Base-by-base conservation (phyloP, 2,329 filamentous ascomycete genomes). In the Fusarium veterinarium region DNA sequence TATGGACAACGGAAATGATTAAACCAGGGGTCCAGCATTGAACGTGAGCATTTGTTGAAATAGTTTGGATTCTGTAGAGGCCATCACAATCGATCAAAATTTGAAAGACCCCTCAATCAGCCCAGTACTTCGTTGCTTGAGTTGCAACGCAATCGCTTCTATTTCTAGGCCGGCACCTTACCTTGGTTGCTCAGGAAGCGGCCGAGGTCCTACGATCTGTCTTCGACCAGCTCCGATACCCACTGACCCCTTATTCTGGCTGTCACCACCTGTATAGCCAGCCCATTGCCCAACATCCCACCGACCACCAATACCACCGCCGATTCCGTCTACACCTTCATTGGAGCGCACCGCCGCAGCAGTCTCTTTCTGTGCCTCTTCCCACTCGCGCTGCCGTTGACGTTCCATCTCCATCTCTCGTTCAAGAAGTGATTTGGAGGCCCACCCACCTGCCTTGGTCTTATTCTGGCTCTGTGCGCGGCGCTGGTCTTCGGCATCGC, bases 351-450 rank as follows among this genome's bases (percentile, higher is more conserved):
- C 84, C 0, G 88, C 86, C 61, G 86, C 86, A 28, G 89, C 88
- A 23, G 90, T 88, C 72, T 89, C 89, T 77, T 90, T 86, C 81
- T 95, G 93, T 2, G 90, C 85, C 70, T 93, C 90, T 80, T 96
- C 93, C 93, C 93, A 95, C 79, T 95, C 93, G 62, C 86, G 87
- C 82, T 95, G 93, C 19, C 92, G 86, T 83, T 94, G 89, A 13
- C 93, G 86, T 81, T 95, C 93, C 79, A 92, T 86, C 80, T 95
- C 92, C 91, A 95, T 94, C 81, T 95, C 93, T 33, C 91, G 89
- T 82, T 95, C 93, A 3, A 95, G 87, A 14, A 95, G 85, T 1
- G 91, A 92, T 83, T 92, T 93, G 72, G 87, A 87, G 2, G 90
- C 90, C 88, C 87, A 90, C 0, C 89, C 90, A 33, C 84, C 87